Percentiles rank a stretch among this genome's conserved stretches.
phyloP scores from a whole-genome alignment of 257 asterid genomes.

The Orobanche coerulescens region DNA sequence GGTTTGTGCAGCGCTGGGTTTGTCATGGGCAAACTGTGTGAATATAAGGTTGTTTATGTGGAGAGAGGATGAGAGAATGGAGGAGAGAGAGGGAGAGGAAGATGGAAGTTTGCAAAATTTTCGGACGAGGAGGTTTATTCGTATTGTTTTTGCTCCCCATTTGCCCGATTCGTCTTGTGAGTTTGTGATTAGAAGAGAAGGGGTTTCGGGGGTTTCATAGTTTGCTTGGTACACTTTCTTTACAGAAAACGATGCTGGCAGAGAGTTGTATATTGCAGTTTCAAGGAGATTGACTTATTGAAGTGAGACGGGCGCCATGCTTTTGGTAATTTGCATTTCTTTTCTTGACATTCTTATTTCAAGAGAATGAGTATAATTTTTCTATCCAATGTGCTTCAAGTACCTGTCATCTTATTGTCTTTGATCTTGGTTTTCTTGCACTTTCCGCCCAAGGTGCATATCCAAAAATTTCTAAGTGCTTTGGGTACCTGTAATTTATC shows the following conservation, averaged over 20 bases:
- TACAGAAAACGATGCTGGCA: neutral
- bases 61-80: constrained; percentile 46
- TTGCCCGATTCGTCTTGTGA: constrained; percentile 66
- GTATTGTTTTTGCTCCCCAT: constrained; percentile 79
- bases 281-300: neutral
- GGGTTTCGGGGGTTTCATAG: constrained; percentile 48
- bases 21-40: constrained; percentile 95
- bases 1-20: constrained; percentile 70
- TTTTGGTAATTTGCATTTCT: too few relatives aligned
- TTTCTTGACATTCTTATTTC: too few relatives aligned
- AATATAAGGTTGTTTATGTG: constrained; percentile 73
- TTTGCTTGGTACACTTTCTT: constrained; percentile 15
- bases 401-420: neutral
- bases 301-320: constrained; percentile 3
- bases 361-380: too few relatives aligned
- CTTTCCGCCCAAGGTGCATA: neutral
- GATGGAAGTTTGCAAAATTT: constrained; percentile 19
- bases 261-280: neutral
- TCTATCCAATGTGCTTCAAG: neutral
- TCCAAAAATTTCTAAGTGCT: neutral
- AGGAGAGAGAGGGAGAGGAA: constrained; percentile 37
- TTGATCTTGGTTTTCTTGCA: neutral
- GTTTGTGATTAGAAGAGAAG: constrained; percentile 58
- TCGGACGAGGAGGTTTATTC: constrained; percentile 54
- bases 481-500: neutral